These are phyloP conservation scores for Candida labiduridarum DNA, from an alignment of 1,139 yeast genomes.

Conservation along the genomic window DNA sequence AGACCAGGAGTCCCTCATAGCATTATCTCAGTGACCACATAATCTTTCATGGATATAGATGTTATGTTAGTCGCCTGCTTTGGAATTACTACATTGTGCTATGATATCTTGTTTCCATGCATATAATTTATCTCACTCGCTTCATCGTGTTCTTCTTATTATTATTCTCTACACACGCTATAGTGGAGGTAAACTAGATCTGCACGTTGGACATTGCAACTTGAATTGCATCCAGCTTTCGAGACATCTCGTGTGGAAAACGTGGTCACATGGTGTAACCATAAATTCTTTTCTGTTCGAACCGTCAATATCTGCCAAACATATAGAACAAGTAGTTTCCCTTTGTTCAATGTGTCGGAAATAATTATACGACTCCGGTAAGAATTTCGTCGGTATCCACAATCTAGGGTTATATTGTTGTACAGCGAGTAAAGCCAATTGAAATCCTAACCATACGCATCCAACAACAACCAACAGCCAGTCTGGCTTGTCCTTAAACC, in stretches of 20 bases:
- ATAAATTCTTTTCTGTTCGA: conserved; percentile 35
- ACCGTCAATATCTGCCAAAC: conserved; percentile 73
- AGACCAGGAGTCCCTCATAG: too few relatives aligned
- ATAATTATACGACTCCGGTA: conserved; percentile 20
- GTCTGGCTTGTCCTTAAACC: not conserved
- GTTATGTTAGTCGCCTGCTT: too few relatives aligned
- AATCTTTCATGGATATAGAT: too few relatives aligned
- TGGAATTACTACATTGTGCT: too few relatives aligned
- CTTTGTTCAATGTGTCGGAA: conserved; percentile 30
- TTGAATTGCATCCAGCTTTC: conserved; percentile 94
- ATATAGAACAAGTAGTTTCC: conserved; percentile 76
- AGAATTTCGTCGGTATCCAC: conserved; percentile 27
- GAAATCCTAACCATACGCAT: not conserved
- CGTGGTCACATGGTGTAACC: conserved; percentile 92
- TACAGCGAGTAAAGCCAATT: not conserved
- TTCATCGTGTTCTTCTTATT: too few relatives aligned
- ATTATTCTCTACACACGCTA: too few relatives aligned
- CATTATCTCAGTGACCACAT: too few relatives aligned
- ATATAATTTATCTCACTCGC: too few relatives aligned
- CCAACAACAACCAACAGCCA: not conserved
- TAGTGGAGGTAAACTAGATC: conserved; percentile 78
- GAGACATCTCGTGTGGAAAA: conserved; percentile 84
- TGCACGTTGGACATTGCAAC: conserved; percentile 91
- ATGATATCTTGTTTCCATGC: too few relatives aligned
- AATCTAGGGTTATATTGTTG: conserved; percentile 46